Evolutionary conservation across 2,329 filamentous ascomycete species (phyloP).

Genomic region (Alternaria sp.): DNA sequence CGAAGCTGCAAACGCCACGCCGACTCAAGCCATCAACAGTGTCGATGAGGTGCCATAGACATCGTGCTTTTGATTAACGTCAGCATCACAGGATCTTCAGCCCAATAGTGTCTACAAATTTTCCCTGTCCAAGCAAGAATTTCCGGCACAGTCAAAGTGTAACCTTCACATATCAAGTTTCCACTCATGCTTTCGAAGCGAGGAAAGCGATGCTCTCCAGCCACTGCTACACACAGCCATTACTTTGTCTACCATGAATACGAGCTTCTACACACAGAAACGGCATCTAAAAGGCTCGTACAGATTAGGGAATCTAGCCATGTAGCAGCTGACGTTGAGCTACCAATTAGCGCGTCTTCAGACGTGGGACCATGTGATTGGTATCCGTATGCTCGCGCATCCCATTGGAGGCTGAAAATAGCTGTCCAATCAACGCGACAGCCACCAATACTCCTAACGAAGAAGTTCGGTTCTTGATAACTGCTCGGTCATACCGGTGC

Average conservation of each 20-base stretch:
- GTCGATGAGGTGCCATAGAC: slow-evolving; percentile 33
- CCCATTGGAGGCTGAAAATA: slow-evolving; percentile 23
- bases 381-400: slow-evolving; percentile 16
- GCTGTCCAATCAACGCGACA: slow-evolving; percentile 23
- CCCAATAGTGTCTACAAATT: background rate
- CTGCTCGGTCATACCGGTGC: background rate
- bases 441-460: slow-evolving; percentile 13
- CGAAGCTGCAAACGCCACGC: slow-evolving; percentile 31
- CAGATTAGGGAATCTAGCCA: background rate
- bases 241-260: background rate
- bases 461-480: slow-evolving; percentile 12
- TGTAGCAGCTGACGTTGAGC: background rate
- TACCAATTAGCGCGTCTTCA: background rate
- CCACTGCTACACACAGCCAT: background rate
- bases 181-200: background rate
- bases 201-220: background rate
- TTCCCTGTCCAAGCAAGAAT: background rate
- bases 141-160: background rate
- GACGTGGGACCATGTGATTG: slow-evolving; percentile 12
- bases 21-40: slow-evolving; percentile 17
- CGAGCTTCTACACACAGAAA: background rate
- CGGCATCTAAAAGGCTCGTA: background rate
- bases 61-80: background rate
- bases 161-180: background rate
- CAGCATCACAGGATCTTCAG: background rate